Base-by-base conservation (phyloP, 495 filamentous ascomycete genomes). In the Penicillium pulvis region DNA sequence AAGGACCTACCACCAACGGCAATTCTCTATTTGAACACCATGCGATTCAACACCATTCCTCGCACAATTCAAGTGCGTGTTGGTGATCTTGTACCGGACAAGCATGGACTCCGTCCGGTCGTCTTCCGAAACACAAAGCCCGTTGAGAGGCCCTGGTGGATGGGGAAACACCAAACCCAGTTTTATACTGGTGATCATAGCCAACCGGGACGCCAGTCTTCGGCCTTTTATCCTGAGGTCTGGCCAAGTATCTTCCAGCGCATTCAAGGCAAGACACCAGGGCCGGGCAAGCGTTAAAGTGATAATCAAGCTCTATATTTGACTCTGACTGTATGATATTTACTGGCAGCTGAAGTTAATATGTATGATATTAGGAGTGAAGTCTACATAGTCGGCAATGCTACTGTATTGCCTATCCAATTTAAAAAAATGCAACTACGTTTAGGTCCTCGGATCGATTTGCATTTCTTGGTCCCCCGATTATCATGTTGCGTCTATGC, bases 1-100 rank as follows among this genome's bases (percentile, higher is more conserved):
- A 79, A 79, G 51, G 79, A 79, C 26, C 73, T 90, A 0, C 87
- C 90, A 3, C 79, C 85, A 0, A 78, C 79, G 9, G 86, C 88
- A 1, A 78, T 76, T 26, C 64, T 96, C 2, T 85, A 88, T 30
- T 72, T 95, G 42, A 87, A 82, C 17, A 93, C 87, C 14, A 86
- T 92, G 78, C 86, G 84, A 24, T 75, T 88, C 46, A 78, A 75
- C 3, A 71, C 75, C 0, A 75, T 77, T 30, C 76, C 76, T 1
- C 71, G 75, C 2, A 67, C 67, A 19, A 76, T 73, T 1, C 64
- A 69, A 5, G 76, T 79, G 14, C 68, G 70, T 30, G n/a, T 79
- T 17, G 73, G 69, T 8, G 75, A 79, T 51, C 63, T 81, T 0
- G 63, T 73, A 9, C 55, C 71, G 2, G 64, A 72, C 30, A 72